phyloP scores from a whole-genome alignment of 1,139 yeast genomes.

The Wickerhamomyces sp. region DNA sequence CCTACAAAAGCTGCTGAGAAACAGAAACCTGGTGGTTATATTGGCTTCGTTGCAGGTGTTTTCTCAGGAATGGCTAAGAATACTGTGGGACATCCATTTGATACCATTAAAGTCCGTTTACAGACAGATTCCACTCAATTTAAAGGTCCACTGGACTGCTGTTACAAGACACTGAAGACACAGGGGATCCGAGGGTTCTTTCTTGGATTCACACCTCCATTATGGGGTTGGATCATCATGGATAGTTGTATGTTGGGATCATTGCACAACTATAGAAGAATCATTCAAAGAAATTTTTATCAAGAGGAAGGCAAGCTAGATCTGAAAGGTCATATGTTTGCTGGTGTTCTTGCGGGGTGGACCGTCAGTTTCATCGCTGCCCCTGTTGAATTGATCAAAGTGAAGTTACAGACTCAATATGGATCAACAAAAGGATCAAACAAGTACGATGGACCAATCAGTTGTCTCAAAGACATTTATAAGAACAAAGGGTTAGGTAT shows the following conservation, averaged over 20 bases:
- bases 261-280: slow-evolving; percentile 67
- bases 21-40: slow-evolving; percentile 34
- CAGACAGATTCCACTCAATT: slow-evolving; percentile 81
- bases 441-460: slow-evolving; percentile 72
- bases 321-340: slow-evolving; percentile 65
- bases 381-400: slow-evolving; percentile 86
- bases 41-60: slow-evolving; percentile 85
- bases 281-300: slow-evolving; percentile 60
- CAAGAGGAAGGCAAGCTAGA: slow-evolving; percentile 58
- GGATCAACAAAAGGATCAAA: slow-evolving; percentile 55
- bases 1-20: background rate
- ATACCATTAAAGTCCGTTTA: slow-evolving; percentile 80
- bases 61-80: slow-evolving; percentile 84
- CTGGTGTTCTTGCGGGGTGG: slow-evolving; percentile 78
- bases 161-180: slow-evolving; percentile 59
- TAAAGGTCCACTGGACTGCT: slow-evolving; percentile 80
- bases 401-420: slow-evolving; percentile 84
- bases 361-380: slow-evolving; percentile 94
- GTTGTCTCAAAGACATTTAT: slow-evolving; percentile 47
- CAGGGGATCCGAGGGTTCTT: slow-evolving; percentile 79
- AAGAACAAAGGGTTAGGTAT: slow-evolving; percentile 47
- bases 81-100: slow-evolving; percentile 91
- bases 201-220: slow-evolving; percentile 88
- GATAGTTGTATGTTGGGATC: slow-evolving; percentile 88
- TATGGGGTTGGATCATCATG: slow-evolving; percentile 92